Base-by-base conservation (phyloP, 306 rosid species). In the Quillaja saponaria region DNA sequence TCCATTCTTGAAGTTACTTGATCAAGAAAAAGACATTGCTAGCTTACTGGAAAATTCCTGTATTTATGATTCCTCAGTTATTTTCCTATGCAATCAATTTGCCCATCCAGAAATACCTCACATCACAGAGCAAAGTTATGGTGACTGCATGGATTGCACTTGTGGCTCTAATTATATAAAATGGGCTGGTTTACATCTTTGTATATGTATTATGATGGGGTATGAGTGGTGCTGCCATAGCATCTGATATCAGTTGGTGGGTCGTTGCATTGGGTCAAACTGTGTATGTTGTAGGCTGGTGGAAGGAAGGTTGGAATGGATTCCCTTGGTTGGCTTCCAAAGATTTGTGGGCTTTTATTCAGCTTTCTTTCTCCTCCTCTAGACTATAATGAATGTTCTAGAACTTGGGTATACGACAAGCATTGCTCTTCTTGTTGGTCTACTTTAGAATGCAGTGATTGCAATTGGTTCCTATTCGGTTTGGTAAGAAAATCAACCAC, bases 381-480 rank as follows among this genome's bases (percentile, higher is more conserved):
- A 18, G 80, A 12, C 72, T 73, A 78, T 91, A 2, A 91, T 88
- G 98, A 90, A 88, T 71, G 88, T 96, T 75, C 91, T 91, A 34
- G 96, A 91, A 79, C 1, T 91, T 62, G 88, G 98, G 98, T 91
- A 88, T 66, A 60, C 82, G 81, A 84, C 82, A 92, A 84, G 92
- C 39, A 57, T 88, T 18, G 76, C 81, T 14, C 70, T 91, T 74
- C 84, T 86, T 56, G 71, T 72, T 34, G 90, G 90, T 18, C 34
- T 13, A 13, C 69, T 87, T 18, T 40, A 62, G 3, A 71, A 81
- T 39, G 75, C 85, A 18, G 75, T 79, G 0, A 67, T 87, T 63
- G 78, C 73, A 13, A 69, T 84, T 59, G 87, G 76, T 25, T 81
- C 87, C 6, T 84, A 49, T 40, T 76, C 84, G 6, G 66, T 86